These are phyloP conservation scores for Amorphotheca resinae DNA, from an alignment of 495 filamentous ascomycete species.

Conservation along the genomic window DNA sequence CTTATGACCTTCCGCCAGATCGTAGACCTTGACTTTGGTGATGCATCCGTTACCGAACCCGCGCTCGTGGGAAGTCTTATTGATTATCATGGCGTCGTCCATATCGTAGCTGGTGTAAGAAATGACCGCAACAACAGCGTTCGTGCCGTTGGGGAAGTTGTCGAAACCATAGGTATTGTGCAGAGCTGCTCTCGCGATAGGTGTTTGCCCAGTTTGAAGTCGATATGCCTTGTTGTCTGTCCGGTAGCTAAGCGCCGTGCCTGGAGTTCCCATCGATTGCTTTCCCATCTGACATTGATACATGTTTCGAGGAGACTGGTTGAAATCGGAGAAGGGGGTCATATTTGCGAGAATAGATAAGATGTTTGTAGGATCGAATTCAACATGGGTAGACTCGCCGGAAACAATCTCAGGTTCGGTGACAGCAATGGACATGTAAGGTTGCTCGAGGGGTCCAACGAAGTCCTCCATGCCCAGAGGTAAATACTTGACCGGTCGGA, in stretches of 20 bases:
- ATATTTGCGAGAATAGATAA: conserved; percentile 96
- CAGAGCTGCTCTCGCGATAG: conserved; percentile 79
- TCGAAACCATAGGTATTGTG: conserved; percentile 95
- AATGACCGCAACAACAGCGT: conserved; percentile 93
- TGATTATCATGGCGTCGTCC: conserved; percentile 99
- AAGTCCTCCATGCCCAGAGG: conserved; percentile 72
- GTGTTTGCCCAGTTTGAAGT: conserved; percentile 90
- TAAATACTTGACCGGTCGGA: conserved; percentile 84
- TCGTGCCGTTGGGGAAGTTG: conserved; percentile 97
- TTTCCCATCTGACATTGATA: conserved; percentile 99
- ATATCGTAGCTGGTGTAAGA: conserved; percentile 99
- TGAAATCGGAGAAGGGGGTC: conserved; percentile 98
- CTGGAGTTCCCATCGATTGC: conserved; percentile 96
- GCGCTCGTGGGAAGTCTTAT: conserved; percentile 93
- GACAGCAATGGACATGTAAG: conserved; percentile 95
- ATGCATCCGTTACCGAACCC: conserved; percentile 95
- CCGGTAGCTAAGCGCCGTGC: conserved; percentile 70
- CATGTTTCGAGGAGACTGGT: conserved; percentile 98
- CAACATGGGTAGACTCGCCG: conserved; percentile 82
- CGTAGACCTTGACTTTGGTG: conserved; percentile 90
- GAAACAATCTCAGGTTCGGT: conserved; percentile 70
- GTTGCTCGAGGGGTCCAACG: conserved; percentile 89
- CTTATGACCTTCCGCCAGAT: conserved; percentile 55
- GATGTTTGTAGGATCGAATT: conserved; percentile 91
- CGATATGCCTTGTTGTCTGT: conserved; percentile 96